phyloP scores from a whole-genome alignment of 2,329 filamentous ascomycete genomes.

The Penicillium sp. region DNA sequence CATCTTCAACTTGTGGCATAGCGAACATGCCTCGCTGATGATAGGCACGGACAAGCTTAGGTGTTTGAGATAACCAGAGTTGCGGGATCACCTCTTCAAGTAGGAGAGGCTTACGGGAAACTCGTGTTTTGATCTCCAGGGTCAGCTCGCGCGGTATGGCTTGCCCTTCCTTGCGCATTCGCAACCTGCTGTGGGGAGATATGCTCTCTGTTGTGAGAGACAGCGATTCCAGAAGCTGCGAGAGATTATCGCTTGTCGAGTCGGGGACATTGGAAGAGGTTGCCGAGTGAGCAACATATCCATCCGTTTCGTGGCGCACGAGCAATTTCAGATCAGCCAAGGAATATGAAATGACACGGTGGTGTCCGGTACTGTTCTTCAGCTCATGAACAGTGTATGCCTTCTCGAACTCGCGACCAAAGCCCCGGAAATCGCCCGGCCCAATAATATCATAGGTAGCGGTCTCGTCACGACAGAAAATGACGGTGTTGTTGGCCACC shows the following conservation, averaged over 20 bases:
- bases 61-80: constrained; percentile 50
- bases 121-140: constrained; percentile 49
- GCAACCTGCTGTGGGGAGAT: constrained; percentile 27
- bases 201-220: constrained; percentile 21
- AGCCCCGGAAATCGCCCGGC: constrained; percentile 42
- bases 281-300: constrained; percentile 32
- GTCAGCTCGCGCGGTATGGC: constrained; percentile 36
- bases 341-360: constrained; percentile 47
- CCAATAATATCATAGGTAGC: constrained; percentile 29
- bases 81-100: constrained; percentile 41
- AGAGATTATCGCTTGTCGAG: constrained; percentile 15
- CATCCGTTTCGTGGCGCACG: constrained; percentile 48
- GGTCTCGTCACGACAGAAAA: constrained; percentile 40
- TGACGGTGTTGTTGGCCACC: constrained; percentile 36
- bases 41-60: constrained; percentile 48
- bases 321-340: constrained; percentile 45
- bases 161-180: constrained; percentile 32
- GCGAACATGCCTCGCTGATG: constrained; percentile 40
- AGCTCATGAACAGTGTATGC: constrained; percentile 40
- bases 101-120: constrained; percentile 32
- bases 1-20: constrained; percentile 37
- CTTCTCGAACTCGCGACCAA: constrained; percentile 49
- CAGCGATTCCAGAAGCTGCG: constrained; percentile 23
- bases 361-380: constrained; percentile 43
- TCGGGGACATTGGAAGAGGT: neutral